Conservation (phyloP, 1,284 basidiomycete species). For the Dichomitus squalens region DNA sequence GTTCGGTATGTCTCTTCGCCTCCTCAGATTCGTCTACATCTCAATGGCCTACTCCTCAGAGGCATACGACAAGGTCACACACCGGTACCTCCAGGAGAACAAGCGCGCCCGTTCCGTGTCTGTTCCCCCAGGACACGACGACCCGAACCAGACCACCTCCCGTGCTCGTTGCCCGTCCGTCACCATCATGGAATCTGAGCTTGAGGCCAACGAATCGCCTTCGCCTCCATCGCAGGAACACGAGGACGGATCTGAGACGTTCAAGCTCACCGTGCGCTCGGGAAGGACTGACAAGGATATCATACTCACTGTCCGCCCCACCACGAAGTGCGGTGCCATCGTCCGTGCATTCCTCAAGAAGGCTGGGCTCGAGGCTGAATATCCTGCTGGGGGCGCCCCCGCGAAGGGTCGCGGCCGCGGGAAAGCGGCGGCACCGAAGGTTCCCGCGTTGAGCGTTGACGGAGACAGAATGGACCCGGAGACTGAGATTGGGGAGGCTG, state of each 20-base stretch:
- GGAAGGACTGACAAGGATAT: constrained; percentile 54
- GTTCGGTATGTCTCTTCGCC: constrained; percentile 47
- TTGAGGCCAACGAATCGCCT: neutral
- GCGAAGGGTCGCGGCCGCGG: constrained; percentile 21
- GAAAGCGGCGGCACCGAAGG: constrained; percentile 31
- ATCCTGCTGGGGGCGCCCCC: constrained; percentile 33
- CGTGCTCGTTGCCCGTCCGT: constrained; percentile 24
- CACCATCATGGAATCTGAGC: neutral
- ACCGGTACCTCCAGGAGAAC: constrained; percentile 57
- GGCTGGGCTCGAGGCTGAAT: constrained; percentile 57
- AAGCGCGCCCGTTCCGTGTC: constrained; percentile 30
- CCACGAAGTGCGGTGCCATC: constrained; percentile 73
- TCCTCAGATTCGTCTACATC: neutral
- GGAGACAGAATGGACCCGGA: constrained; percentile 65
- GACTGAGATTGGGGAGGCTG: constrained; percentile 60
- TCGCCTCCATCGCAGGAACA: neutral
- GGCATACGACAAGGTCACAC: constrained; percentile 62
- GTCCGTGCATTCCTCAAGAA: constrained; percentile 71
- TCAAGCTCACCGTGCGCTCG: constrained; percentile 69
- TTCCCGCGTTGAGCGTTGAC: constrained; percentile 62
- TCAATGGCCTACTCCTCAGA: constrained; percentile 40
- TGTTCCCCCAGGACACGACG: neutral
- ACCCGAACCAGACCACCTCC: neutral
- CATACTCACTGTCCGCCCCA: constrained; percentile 66
- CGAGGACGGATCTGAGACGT: constrained; percentile 36